These are phyloP conservation scores for Thielaviopsis musarum DNA, from an alignment of 2,329 filamentous ascomycete genomes.

Conservation along the genomic window DNA sequence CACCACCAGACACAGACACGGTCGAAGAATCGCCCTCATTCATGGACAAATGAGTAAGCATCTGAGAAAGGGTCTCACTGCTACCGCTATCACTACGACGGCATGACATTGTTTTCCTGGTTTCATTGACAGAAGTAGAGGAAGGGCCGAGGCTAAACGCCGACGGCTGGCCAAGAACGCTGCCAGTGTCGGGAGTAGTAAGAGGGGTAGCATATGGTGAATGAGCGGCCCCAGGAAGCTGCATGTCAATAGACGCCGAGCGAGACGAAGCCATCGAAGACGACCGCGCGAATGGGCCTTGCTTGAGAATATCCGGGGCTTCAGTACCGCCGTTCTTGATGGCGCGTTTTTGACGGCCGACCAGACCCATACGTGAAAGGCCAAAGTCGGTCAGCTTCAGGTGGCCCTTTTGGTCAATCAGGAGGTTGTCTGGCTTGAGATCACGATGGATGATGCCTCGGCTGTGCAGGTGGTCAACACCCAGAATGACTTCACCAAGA, in stretches of 20 bases:
- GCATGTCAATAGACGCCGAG: conserved; percentile 79
- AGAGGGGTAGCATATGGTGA: conserved; percentile 76
- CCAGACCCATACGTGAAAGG: conserved; percentile 87
- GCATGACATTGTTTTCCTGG: conserved; percentile 36
- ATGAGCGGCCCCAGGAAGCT: conserved; percentile 26
- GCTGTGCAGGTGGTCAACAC: conserved; percentile 87
- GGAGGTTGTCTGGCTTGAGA: conserved; percentile 87
- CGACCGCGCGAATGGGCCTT: conserved; percentile 75
- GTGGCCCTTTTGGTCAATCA: conserved; percentile 94
- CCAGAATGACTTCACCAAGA: conserved; percentile 87
- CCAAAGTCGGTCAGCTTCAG: conserved; percentile 96
- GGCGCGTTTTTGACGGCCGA: conserved; percentile 89
- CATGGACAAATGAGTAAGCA: conserved; percentile 66
- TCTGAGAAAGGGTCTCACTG: conserved; percentile 66
- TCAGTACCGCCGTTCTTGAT: conserved; percentile 62
- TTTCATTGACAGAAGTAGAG: conserved; percentile 35
- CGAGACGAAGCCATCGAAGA: conserved; percentile 78
- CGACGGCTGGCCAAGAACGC: conserved; percentile 63
- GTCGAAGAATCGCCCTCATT: conserved; percentile 35
- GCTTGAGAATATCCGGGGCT: conserved; percentile 83
- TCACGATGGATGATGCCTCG: conserved; percentile 93
- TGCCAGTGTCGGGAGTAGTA: conserved; percentile 55
- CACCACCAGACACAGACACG: conserved; percentile 25
- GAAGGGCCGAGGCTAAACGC: conserved; percentile 65
- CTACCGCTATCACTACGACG: conserved; percentile 85